Base-by-base conservation (phyloP, 1,139 yeast genomes). In the Yamadazyma kanchanaburiensis region DNA sequence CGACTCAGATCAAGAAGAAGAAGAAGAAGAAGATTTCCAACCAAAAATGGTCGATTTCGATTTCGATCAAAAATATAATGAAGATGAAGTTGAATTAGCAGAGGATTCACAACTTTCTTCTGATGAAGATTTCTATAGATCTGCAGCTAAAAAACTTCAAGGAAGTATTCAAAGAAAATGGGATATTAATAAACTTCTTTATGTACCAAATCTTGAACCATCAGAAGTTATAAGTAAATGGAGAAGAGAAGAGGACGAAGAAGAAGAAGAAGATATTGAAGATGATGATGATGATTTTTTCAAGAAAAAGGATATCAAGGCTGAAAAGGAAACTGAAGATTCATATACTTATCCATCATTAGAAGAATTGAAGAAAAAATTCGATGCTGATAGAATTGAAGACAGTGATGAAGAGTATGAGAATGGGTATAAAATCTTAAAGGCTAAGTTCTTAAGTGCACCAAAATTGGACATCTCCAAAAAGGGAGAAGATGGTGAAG, bases 151-250 rank as follows among this genome's bases (percentile, higher is more conserved):
- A 4, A 73, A 60, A 40, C 53, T 74, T 17, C 60, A 56, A 33
- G 74, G 75, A 4, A 43, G 61, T 7, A 39, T 53, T 15, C 49
- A 46, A 40, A 55, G 76, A 66, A 60, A 65, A 38, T 85, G 94
- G 89, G 85, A 91, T 53, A 76, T 91, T 38, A 80, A 83, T 47
- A 86, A 84, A 50, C 62, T 91, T 33, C 62, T 91, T 8, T 91
- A 91, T 53, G 69, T 83, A 75, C 77, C 80, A 33, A 83, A 84
- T 43, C 64, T 87, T 24, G 74, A 79, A 6, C 91, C 96, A 1
- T 64, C 63, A 0, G 95, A 85, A 32, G 96, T 77, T 16, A 63
- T 89, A 27, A 66, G 63, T 28, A 74, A 91, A 54, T 89, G 96
- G 95, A 77, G 55, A 42, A 69, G 63, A 8, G 66, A 62, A 22